Conservation (phyloP, 1,139 yeast genomes). For the Yamadazyma membranifaciens region DNA sequence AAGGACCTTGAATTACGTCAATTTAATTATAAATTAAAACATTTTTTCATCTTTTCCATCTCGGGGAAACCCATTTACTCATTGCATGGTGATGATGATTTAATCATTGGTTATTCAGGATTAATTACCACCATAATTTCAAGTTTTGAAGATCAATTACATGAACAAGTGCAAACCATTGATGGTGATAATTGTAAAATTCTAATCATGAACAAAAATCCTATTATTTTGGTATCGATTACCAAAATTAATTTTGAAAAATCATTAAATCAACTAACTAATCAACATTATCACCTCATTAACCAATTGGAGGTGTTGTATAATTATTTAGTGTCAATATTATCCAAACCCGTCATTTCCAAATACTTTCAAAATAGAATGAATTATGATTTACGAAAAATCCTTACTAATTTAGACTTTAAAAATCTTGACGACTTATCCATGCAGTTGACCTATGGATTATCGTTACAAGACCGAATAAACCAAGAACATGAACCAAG, state of each 20-base stretch:
- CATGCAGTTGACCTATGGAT: constrained; percentile 46
- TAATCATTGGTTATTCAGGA: constrained; percentile 73
- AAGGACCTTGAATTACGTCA: constrained; percentile 21
- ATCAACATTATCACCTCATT: constrained; percentile 39
- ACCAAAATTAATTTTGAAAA: constrained; percentile 47
- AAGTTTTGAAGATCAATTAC: constrained; percentile 49
- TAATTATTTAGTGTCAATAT: constrained; percentile 74
- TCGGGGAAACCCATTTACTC: constrained; percentile 95
- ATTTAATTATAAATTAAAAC: constrained; percentile 54
- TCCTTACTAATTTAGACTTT: constrained; percentile 68
- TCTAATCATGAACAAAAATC: constrained; percentile 61
- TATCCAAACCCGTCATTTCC: constrained; percentile 72
- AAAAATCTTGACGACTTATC: constrained; percentile 64
- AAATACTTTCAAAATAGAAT: constrained; percentile 69
- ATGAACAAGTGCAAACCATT: constrained; percentile 27
- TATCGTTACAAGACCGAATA: not conserved
- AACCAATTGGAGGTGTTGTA: constrained; percentile 74
- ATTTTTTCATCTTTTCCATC: constrained; percentile 77
- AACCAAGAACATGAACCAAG: not conserved
- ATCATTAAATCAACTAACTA: constrained; percentile 13
- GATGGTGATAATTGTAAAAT: constrained; percentile 41
- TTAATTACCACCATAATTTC: constrained; percentile 66
- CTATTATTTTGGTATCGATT: constrained; percentile 73
- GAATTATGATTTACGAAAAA: constrained; percentile 78
- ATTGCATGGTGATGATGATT: constrained; percentile 70